Evolutionary conservation across 148 eudicot species (phyloP).

Genomic region (Amaranthus palmeri): DNA sequence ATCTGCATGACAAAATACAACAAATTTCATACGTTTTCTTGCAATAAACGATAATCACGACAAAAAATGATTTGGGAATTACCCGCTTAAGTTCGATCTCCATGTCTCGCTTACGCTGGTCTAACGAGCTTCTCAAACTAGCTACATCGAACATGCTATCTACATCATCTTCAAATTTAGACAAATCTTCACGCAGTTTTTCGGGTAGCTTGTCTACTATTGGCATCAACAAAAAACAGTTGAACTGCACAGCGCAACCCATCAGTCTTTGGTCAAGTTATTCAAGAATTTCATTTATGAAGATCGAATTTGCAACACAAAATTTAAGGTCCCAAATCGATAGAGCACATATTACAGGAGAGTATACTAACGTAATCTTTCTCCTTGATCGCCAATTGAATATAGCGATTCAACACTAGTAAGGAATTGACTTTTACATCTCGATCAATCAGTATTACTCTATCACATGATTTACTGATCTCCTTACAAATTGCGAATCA

Average conservation of each 20-base stretch:
- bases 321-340: not conserved
- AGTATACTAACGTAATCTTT: too few relatives aligned
- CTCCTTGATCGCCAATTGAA: too few relatives aligned
- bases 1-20: slow-evolving; percentile 47
- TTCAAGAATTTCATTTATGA: not conserved
- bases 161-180: slow-evolving; percentile 63
- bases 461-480: too few relatives aligned
- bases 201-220: slow-evolving; percentile 95
- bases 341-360: too few relatives aligned
- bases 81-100: slow-evolving; percentile 86
- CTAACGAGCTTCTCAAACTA: slow-evolving; percentile 57
- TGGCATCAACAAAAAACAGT: slow-evolving; percentile 95
- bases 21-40: not conserved
- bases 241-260: slow-evolving; percentile 54
- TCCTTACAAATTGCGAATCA: too few relatives aligned
- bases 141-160: slow-evolving; percentile 72
- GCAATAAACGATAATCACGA: not conserved
- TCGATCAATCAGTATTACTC: too few relatives aligned
- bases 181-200: slow-evolving; percentile 76
- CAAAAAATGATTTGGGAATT: not conserved
- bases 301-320: not conserved
- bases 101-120: slow-evolving; percentile 60
- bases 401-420: too few relatives aligned
- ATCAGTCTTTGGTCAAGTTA: not conserved
- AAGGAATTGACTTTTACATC: too few relatives aligned